These are phyloP conservation scores for Colletotrichum sp. DNA, from an alignment of 2,329 filamentous ascomycete genomes.

Conservation along the genomic window DNA sequence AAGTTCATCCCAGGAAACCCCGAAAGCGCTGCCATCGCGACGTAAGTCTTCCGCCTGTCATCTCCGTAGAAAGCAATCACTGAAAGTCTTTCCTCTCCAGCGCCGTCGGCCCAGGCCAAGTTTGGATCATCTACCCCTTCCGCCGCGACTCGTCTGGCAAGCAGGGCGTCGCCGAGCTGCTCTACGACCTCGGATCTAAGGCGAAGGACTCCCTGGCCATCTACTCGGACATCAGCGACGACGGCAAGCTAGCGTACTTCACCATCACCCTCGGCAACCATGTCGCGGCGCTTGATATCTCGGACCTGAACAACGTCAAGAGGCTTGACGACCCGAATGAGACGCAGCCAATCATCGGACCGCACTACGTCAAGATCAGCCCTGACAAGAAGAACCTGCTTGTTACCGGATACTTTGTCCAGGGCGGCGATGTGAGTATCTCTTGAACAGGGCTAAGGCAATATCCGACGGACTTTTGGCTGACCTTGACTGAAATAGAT, in stretches of 20 bases:
- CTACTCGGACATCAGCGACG: conserved; percentile 63
- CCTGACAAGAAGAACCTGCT: conserved; percentile 68
- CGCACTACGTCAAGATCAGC: conserved; percentile 68
- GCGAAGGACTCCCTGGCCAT: conserved; percentile 55
- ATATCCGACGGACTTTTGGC: not conserved
- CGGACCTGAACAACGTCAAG: conserved; percentile 62
- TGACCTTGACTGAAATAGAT: conserved; percentile 37
- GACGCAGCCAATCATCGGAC: conserved; percentile 62
- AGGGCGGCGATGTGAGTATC: conserved; percentile 53
- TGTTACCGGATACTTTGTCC: conserved; percentile 70
- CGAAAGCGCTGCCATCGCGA: not conserved
- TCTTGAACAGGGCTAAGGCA: too few relatives aligned
- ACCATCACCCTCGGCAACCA: conserved; percentile 66
- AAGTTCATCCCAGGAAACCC: not conserved
- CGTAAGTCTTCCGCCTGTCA: not conserved
- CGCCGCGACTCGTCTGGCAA: conserved; percentile 58
- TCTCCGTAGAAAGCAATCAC: fast-evolving
- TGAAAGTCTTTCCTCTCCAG: conserved; percentile 30
- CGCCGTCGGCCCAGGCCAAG: conserved; percentile 62
- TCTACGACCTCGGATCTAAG: conserved; percentile 59
- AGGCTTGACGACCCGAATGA: conserved; percentile 65
- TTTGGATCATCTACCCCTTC: conserved; percentile 70
- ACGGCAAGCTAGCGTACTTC: conserved; percentile 63
- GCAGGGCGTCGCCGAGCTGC: conserved; percentile 60
- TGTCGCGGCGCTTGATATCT: conserved; percentile 65